A percentile compares a stretch with the other conserved stretches of the same genome.
Conservation (phyloP, 148 eudicot species). For the Chenopodium formosanum region DNA sequence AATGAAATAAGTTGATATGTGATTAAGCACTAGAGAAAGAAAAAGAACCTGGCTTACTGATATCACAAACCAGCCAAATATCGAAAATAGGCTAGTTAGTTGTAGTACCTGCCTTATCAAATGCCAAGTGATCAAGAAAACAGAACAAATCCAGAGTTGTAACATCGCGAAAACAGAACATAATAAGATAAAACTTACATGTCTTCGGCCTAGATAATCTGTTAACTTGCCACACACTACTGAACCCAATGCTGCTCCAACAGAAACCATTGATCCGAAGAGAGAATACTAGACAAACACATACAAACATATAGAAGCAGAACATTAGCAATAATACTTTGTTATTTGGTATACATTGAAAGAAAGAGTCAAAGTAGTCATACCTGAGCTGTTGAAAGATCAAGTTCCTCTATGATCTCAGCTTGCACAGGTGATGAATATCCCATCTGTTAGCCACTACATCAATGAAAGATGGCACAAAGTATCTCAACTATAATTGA, state of each 20-base stretch:
- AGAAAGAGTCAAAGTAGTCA: not conserved
- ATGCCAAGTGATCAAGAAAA: constrained; percentile 1
- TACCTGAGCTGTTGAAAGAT: constrained; percentile 41
- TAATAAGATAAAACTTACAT: constrained; percentile 26
- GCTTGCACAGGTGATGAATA: constrained; percentile 47
- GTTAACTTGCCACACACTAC: constrained; percentile 32
- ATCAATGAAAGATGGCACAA: not conserved
- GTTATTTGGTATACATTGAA: not conserved
- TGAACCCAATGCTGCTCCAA: constrained; percentile 35
- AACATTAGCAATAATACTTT: not conserved
- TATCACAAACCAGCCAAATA: constrained; percentile 39
- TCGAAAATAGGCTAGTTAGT: constrained; percentile 19
- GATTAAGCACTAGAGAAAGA: not conserved
- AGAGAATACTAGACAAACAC: constrained; percentile 39
- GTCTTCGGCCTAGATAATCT: constrained; percentile 39
- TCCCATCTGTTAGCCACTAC: constrained; percentile 29
- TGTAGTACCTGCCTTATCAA: constrained; percentile 27
- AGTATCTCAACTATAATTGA: not conserved
- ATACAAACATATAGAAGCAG: not conserved
- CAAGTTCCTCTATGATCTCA: constrained; percentile 40
- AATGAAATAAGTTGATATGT: not conserved
- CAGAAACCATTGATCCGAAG: constrained; percentile 31
- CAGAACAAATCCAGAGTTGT: not conserved
- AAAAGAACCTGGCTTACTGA: constrained; percentile 27
- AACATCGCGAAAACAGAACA: not conserved